A percentile compares a stretch with the other conserved stretches of the same genome.
These are phyloP conservation scores for Lasiosphaeria miniovina DNA, from an alignment of 495 filamentous ascomycete genomes.

Conservation along the genomic window DNA sequence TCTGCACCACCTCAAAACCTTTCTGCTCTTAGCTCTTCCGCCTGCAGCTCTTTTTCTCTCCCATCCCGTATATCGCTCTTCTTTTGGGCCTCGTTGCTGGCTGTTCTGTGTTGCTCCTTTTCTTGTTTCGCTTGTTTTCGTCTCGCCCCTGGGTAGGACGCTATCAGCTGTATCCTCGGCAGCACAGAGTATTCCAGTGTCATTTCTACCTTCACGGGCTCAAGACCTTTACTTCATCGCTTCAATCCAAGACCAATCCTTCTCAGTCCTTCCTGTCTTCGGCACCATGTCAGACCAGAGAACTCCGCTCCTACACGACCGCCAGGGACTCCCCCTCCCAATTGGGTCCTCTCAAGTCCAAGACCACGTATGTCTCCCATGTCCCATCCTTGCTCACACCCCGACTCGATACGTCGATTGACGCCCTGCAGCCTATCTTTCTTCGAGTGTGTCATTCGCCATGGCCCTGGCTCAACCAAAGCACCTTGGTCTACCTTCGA, in stretches of 20 bases:
- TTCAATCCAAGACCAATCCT: neutral
- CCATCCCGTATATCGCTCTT: neutral
- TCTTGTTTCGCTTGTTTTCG: neutral
- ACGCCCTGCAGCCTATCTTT: constrained; percentile 42
- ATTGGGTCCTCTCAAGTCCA: constrained; percentile 18
- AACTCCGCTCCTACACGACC: constrained; percentile 14
- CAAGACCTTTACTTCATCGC: neutral
- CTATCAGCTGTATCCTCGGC: neutral
- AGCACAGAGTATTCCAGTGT: constrained; percentile 2
- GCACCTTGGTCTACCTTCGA: constrained; percentile 38
- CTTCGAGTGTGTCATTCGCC: constrained; percentile 52
- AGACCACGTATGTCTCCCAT: constrained; percentile 31
- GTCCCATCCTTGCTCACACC: neutral
- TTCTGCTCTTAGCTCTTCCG: neutral
- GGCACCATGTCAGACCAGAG: constrained; percentile 8
- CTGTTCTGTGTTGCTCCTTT: constrained; percentile 4
- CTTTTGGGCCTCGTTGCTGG: constrained; percentile 3
- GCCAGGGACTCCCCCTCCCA: constrained; percentile 7
- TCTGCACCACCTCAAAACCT: neutral
- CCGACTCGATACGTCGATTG: constrained; percentile 3
- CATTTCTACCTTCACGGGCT: neutral
- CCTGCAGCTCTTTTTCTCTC: neutral
- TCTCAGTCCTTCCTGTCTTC: neutral
- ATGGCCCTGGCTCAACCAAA: constrained; percentile 44
- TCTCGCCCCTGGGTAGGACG: neutral